Conservation (phyloP, 2,329 filamentous ascomycete genomes). For the Dactylellina parvicollis region DNA sequence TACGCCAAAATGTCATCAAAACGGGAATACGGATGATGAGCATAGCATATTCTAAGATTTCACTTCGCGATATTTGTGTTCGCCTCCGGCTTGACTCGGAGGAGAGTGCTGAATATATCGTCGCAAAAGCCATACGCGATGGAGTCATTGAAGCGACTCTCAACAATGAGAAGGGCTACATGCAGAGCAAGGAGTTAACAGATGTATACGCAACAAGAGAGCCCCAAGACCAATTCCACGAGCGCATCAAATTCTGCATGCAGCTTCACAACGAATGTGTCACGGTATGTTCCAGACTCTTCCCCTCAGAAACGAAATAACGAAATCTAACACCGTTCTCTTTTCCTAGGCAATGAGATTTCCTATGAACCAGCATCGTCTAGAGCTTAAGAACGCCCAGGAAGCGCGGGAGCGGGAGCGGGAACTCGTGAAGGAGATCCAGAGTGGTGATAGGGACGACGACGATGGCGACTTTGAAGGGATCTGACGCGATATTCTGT, state of each 20-base stretch:
- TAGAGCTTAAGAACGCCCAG: constrained; percentile 97
- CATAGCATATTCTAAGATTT: constrained; percentile 95
- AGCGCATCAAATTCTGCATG: constrained; percentile 91
- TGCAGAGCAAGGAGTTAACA: constrained; percentile 97
- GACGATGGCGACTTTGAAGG: constrained; percentile 98
- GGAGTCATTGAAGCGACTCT: constrained; percentile 95
- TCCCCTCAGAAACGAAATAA: not conserved
- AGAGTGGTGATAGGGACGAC: constrained; percentile 95
- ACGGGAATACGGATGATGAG: constrained; percentile 99
- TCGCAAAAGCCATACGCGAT: constrained; percentile 96
- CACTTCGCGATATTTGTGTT: constrained; percentile 95
- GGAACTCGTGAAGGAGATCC: constrained; percentile 98
- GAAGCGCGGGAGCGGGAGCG: constrained; percentile 96
- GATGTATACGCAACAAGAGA: constrained; percentile 97
- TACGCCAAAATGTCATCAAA: constrained; percentile 99
- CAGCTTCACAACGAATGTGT: constrained; percentile 96
- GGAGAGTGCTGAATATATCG: constrained; percentile 98
- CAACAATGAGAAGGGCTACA: constrained; percentile 93
- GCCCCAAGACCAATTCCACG: constrained; percentile 96
- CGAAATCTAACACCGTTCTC: constrained; percentile 58
- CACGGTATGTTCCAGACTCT: constrained; percentile 73
- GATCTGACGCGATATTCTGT: constrained; percentile 70
- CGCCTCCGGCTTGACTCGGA: constrained; percentile 92
- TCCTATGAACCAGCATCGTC: constrained; percentile 97
- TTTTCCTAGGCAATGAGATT: constrained; percentile 86